A percentile compares a stretch with the other conserved stretches of the same genome.
These are phyloP conservation scores for Beverwykella pulmonaria DNA, from an alignment of 495 filamentous ascomycete species.

Conservation along the genomic window DNA sequence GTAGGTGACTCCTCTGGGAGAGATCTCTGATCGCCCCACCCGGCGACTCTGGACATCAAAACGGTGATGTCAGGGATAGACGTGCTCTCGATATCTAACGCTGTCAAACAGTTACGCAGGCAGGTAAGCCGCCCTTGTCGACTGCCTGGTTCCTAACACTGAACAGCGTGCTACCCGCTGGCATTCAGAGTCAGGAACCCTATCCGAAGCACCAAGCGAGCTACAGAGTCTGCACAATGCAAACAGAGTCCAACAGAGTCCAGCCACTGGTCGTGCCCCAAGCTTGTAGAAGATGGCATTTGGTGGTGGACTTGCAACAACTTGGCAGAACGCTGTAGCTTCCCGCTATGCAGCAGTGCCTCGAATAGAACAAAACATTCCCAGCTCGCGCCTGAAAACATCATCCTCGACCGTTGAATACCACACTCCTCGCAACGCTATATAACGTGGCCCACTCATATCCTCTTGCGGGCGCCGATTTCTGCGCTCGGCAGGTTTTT, in stretches of 20 bases:
- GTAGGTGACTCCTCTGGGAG: neutral
- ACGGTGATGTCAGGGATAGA: too few relatives aligned
- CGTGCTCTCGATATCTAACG: neutral
- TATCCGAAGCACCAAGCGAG: neutral
- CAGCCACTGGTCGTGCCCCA: neutral
- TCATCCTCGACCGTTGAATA: too few relatives aligned
- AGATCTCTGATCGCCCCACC: neutral
- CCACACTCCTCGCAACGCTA: neutral
- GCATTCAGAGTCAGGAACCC: neutral
- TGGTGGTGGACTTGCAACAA: neutral
- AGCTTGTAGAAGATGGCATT: neutral
- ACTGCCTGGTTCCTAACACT: neutral
- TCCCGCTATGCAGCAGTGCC: too few relatives aligned
- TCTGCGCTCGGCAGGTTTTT: too few relatives aligned
- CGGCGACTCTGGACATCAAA: too few relatives aligned
- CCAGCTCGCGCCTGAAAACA: neutral
- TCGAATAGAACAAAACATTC: neutral
- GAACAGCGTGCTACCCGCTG: neutral
- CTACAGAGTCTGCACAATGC: neutral
- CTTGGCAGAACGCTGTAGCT: neutral
- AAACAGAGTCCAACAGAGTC: neutral
- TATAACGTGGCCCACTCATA: neutral
- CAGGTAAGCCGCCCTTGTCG: neutral
- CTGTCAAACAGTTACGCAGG: neutral
- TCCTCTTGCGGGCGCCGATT: too few relatives aligned